Conservation (phyloP, 2,329 filamentous ascomycete species). For the Trichoderma sp. region DNA sequence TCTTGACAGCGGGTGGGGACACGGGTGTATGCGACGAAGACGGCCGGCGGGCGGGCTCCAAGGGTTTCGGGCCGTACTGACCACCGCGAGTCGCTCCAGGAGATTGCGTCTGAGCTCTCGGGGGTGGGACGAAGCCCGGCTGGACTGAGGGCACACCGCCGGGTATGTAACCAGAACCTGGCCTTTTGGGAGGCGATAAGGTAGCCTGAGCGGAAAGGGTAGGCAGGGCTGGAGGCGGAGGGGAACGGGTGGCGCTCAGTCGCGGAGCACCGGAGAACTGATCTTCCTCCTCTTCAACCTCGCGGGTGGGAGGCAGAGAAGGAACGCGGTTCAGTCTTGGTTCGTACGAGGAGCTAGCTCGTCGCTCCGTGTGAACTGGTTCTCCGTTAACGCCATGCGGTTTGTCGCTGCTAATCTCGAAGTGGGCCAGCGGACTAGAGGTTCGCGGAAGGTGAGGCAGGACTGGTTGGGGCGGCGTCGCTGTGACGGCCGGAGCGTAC, state of each 20-base stretch:
- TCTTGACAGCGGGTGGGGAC: slow-evolving; percentile 39
- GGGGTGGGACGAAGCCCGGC: slow-evolving; percentile 56
- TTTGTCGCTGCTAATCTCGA: slow-evolving; percentile 55
- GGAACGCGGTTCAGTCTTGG: slow-evolving; percentile 56
- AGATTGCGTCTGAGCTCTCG: slow-evolving; percentile 64
- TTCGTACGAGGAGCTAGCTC: slow-evolving; percentile 58
- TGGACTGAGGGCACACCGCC: slow-evolving; percentile 40
- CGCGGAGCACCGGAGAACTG: slow-evolving; percentile 33
- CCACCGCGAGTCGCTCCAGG: slow-evolving; percentile 53
- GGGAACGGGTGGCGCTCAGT: slow-evolving; percentile 35
- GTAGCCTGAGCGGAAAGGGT: slow-evolving; percentile 45
- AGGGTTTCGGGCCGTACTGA: slow-evolving; percentile 38
- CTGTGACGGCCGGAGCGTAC: slow-evolving; percentile 41
- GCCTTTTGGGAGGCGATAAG: slow-evolving; percentile 60
- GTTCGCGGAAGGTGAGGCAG: slow-evolving; percentile 64
- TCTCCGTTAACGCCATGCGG: slow-evolving; percentile 44
- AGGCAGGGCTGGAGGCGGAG: slow-evolving; percentile 31
- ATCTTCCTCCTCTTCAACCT: slow-evolving; percentile 59
- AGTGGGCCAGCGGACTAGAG: slow-evolving; percentile 67
- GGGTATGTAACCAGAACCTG: slow-evolving; percentile 55
- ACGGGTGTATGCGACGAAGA: slow-evolving; percentile 55
- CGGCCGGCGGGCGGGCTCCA: slow-evolving; percentile 55
- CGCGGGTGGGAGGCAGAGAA: slow-evolving; percentile 62
- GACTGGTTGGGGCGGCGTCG: slow-evolving; percentile 48
- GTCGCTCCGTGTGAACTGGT: slow-evolving; percentile 48